Evolutionary conservation across 2,329 filamentous ascomycete species (phyloP), one percentile per base, ranked within the genome.

Genomic region (Capronia epimyces): DNA sequence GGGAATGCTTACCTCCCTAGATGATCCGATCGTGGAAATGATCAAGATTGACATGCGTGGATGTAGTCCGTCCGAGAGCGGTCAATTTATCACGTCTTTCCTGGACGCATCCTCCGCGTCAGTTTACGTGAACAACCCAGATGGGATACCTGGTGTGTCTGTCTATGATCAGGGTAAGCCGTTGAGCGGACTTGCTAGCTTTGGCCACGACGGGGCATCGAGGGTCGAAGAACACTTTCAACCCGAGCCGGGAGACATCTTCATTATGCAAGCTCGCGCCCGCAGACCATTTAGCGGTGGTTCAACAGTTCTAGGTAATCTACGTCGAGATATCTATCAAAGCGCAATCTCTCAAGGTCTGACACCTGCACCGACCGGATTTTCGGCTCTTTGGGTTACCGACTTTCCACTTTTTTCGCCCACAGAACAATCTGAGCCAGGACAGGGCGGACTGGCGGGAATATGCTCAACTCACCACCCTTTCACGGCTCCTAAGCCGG

Each of bases 331-430:
- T 0, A 68, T 95, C 0, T 83, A 89, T 71, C 80, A 81, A 52
- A 73, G 77, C 7, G 85, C 87, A 2, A 78, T 90, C 0, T 75
- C 80, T n/a, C 69, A 78, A 21, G 77, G 74, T 0, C 71, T 86
- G 25, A 71, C 88, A 16, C 62, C 70, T 0, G 66, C 71, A 0
- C 75, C 64, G 0, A 64, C 66, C 10, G 75, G 74, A 50, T 89
- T 80, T 71, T 75, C 75, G 52, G 91, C 90, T 67, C 77, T 86
- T 49, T 98, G 93, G 93, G 79, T 98, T 10, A 85, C 79, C 1
- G 82, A 91, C 53, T 98, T 98, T 65, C 93, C 93, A 10, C 81
- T 98, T 62, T 98, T 98, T 71, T 89, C 89, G 1, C 87, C 84
- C 0, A 71, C 71, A 8, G 78, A 78, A 46, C 81, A 77, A 45